Evolutionary conservation across 2,329 filamentous ascomycete species (phyloP), one percentile per base, ranked within the genome.

Genomic region (Fusarium praegraminearum): DNA sequence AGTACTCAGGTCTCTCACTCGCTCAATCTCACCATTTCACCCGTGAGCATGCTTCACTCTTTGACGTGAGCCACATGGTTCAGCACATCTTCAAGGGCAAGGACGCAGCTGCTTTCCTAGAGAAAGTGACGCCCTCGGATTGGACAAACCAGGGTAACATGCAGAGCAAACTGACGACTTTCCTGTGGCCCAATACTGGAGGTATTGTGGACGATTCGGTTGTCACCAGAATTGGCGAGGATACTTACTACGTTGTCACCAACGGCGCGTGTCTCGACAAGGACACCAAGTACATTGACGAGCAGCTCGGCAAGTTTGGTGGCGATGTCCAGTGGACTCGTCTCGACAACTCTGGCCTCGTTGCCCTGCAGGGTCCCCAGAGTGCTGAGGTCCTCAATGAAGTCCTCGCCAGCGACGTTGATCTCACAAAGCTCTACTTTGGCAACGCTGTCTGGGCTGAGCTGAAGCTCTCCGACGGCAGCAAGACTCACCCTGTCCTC

Each of bases 61-160:
- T 99, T 77, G 96, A 99, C 80, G 96, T 98, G 57, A 91, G 91
- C 78, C 96, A 98, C 83, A 98, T 98, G 95, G 94, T 91, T 68
- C 94, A 97, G 83, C 94, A 97, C 80, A 87, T 90, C 71, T 89
- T 99, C 78, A 88, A 88, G 53, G 96, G 96, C 0, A 89, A 93
- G 9, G 92, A 92, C 35, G 94, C 93, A 7, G 86, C 91, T 28
- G 87, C 88, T 7, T 96, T 98, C 78, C 87, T 99, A 36, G 90
- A 97, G 83, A 89, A 84, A 70, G 84, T 99, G 65, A 97, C 94
- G 1, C 96, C 96, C 1, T 90, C 91, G 15, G 89, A 89, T 45
- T 84, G 96, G 52, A 84, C 85, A 49, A 83, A 84, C 35, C 86
- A 97, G 65, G 82, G 83, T 30, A 78, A 83, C 43, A 89, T 93